Conservation (phyloP, 257 asterid species). For the Solanum megistacrolobum region DNA sequence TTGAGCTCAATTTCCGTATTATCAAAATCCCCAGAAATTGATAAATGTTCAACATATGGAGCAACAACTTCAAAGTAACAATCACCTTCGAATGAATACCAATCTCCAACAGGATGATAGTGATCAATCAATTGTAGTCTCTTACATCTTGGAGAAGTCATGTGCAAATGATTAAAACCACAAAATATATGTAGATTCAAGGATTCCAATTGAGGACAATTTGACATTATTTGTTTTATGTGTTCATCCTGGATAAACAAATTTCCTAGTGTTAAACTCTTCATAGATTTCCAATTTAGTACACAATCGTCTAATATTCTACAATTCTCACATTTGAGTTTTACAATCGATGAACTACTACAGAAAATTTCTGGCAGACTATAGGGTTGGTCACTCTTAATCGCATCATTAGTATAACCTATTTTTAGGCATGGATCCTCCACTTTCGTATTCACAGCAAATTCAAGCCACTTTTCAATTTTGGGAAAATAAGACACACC, state of each 20-base stretch:
- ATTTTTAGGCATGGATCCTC: no score
- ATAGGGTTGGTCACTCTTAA: not conserved
- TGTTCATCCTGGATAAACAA: not conserved
- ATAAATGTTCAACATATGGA: no score
- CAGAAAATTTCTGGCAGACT: not conserved
- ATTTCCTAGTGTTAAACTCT: not conserved
- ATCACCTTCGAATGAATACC: not conserved
- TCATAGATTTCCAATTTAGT: not conserved
- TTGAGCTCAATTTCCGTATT: not conserved
- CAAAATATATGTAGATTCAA: not conserved
- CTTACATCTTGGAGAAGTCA: not conserved
- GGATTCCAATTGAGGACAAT: not conserved
- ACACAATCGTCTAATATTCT: not conserved
- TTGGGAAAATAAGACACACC: no score
- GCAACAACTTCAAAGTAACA: no score
- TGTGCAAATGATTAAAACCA: not conserved
- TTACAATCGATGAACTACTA: not conserved
- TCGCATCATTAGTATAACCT: not conserved
- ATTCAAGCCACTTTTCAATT: no score
- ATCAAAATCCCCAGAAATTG: not conserved
- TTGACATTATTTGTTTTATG: not conserved
- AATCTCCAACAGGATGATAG: not conserved
- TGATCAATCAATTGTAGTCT: not conserved
- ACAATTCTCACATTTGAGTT: not conserved
- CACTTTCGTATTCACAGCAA: no score